Conservation (phyloP, 2,329 filamentous ascomycete species). For the Phaeosphaeriaceae sp. region DNA sequence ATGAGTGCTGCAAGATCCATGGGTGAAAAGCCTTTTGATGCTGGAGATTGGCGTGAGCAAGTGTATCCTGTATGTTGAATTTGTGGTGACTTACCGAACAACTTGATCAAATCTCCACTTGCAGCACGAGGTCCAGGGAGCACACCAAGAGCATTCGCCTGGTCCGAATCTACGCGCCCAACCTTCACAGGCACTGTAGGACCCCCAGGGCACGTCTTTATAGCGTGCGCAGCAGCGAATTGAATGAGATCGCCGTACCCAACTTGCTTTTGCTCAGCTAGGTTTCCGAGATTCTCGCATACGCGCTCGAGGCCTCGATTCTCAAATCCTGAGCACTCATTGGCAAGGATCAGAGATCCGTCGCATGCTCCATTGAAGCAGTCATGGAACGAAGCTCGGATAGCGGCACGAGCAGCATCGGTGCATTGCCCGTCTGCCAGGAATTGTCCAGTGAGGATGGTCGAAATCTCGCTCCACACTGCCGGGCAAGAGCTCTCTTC, state of each 20-base stretch:
- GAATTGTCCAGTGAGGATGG: slow-evolving; percentile 41
- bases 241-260: slow-evolving; percentile 46
- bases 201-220: slow-evolving; percentile 46
- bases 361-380: slow-evolving; percentile 48
- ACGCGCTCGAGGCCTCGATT: slow-evolving; percentile 56
- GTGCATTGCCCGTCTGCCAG: slow-evolving; percentile 44
- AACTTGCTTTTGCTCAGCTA: slow-evolving; percentile 51
- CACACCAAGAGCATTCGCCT: slow-evolving; percentile 25
- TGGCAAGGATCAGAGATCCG: slow-evolving; percentile 45
- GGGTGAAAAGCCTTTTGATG: slow-evolving; percentile 45
- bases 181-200: slow-evolving; percentile 42
- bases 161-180: slow-evolving; percentile 41
- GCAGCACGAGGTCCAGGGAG: slow-evolving; percentile 29
- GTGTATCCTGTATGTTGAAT: neutral
- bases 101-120: slow-evolving; percentile 29
- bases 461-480: slow-evolving; percentile 43
- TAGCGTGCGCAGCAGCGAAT: slow-evolving; percentile 46
- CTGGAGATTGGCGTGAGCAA: slow-evolving; percentile 7
- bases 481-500: slow-evolving; percentile 28
- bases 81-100: slow-evolving; percentile 33
- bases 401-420: slow-evolving; percentile 45
- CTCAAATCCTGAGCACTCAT: slow-evolving; percentile 44
- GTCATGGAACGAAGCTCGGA: slow-evolving; percentile 45
- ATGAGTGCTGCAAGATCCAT: slow-evolving; percentile 48
- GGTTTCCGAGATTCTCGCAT: slow-evolving; percentile 46